Percentiles rank a stretch among this genome's conserved stretches.
Conservation (phyloP, 2,329 filamentous ascomycete species). For the Tricladium varicosporioides region DNA sequence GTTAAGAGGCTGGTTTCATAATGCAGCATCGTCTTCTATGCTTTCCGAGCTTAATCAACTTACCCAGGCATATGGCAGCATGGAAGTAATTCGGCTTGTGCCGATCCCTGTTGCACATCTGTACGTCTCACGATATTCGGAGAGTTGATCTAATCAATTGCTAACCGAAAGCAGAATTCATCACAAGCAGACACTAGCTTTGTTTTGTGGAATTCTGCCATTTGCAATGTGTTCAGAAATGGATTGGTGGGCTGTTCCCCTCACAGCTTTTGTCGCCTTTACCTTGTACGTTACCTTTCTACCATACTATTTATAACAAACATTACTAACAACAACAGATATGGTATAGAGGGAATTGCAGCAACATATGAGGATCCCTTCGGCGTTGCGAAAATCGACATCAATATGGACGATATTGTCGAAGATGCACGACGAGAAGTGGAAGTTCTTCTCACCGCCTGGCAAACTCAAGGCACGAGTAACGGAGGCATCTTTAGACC, state of each 20-base stretch:
- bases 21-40: constrained; percentile 56
- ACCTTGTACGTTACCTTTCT: constrained; percentile 41
- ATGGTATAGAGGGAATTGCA: constrained; percentile 57
- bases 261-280: constrained; percentile 59
- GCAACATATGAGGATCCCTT: constrained; percentile 62
- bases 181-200: constrained; percentile 59
- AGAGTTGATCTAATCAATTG: background rate
- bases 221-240: constrained; percentile 63
- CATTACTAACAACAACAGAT: constrained; percentile 31
- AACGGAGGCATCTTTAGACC: constrained; percentile 27
- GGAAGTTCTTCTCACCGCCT: constrained; percentile 56
- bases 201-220: constrained; percentile 59
- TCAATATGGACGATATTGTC: constrained; percentile 65
- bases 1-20: constrained; percentile 54
- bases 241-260: constrained; percentile 59
- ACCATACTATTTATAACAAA: too few relatives aligned
- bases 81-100: constrained; percentile 65
- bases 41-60: constrained; percentile 55
- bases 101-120: constrained; percentile 63
- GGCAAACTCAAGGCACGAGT: constrained; percentile 38
- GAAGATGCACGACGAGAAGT: constrained; percentile 59
- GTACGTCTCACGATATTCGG: constrained; percentile 30
- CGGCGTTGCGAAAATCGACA: constrained; percentile 63
- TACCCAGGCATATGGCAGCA: constrained; percentile 56
- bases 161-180: constrained; percentile 50